Conservation (phyloP, 331 rosid genomes). For the Quercus tomentella region DNA sequence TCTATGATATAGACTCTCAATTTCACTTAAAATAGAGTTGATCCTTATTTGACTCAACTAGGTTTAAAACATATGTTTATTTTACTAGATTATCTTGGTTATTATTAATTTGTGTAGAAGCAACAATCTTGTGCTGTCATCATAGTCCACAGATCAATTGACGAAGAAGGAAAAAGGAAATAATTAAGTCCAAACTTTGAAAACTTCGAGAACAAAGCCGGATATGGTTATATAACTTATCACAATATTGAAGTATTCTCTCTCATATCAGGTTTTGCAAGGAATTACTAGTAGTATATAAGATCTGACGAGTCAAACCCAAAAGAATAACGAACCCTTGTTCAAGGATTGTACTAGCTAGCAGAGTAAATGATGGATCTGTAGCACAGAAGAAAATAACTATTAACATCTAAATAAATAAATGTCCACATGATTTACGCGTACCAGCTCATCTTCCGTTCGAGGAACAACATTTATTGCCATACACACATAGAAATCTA, state of each 20-base stretch:
- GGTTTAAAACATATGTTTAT: too few species aligned
- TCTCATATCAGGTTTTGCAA: not conserved
- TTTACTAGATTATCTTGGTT: not conserved
- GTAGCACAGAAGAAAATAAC: conserved; percentile 26
- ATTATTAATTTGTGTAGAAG: not conserved
- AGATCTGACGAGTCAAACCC: not conserved
- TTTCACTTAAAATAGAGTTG: too few species aligned
- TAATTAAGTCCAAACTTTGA: not conserved
- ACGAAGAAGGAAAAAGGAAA: not conserved
- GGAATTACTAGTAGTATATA: not conserved
- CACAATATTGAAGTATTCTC: not conserved
- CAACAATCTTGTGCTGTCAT: not conserved
- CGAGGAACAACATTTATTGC: conserved; percentile 35
- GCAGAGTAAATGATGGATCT: conserved; percentile 3
- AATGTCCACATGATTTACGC: conserved; percentile 19
- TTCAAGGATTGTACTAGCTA: not conserved
- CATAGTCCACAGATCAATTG: not conserved
- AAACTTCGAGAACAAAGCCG: not conserved
- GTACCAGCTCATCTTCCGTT: conserved; percentile 12
- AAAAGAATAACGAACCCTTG: conserved; percentile 25
- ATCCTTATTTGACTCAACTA: too few species aligned
- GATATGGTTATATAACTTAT: not conserved
- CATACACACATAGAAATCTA: conserved; percentile 35
- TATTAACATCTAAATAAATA: conserved; percentile 10
- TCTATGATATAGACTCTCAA: too few species aligned